Evolutionary conservation across 2,329 filamentous ascomycete species (phyloP).

Genomic region (Zasmidium citrigriseum): DNA sequence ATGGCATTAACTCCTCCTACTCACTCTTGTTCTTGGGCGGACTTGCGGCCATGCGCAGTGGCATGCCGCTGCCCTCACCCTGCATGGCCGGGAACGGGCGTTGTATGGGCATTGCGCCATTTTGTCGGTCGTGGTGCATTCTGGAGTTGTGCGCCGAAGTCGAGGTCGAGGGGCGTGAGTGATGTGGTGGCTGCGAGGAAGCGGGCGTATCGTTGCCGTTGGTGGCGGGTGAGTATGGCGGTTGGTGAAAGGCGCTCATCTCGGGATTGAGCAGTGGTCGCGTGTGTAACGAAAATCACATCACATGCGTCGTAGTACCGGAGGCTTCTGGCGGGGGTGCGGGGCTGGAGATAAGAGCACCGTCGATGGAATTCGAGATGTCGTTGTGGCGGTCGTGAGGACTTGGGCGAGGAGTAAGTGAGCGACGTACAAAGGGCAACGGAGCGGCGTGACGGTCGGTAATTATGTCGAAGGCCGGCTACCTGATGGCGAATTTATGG

Average conservation of each 20-base stretch:
- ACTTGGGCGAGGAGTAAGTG: background rate
- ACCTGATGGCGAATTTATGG: background rate
- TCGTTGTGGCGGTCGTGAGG: background rate
- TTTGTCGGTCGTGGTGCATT: conserved; percentile 26
- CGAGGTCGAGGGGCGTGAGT: conserved; percentile 19
- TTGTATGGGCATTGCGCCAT: conserved; percentile 32
- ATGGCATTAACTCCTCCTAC: conserved; percentile 10
- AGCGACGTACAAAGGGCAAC: background rate
- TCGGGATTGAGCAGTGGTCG: conserved; percentile 12
- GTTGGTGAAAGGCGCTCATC: conserved; percentile 17
- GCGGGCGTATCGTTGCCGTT: conserved; percentile 9
- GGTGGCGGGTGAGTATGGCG: conserved; percentile 10
- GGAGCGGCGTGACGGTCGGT: background rate
- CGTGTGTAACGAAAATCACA: conserved; percentile 12
- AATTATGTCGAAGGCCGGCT: background rate
- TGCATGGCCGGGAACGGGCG: conserved; percentile 21
- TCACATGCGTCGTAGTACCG: conserved; percentile 8
- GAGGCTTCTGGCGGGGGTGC: conserved; percentile 3
- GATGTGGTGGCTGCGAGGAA: conserved; percentile 7
- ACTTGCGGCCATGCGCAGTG: conserved; percentile 43
- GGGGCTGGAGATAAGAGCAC: conserved; percentile 1
- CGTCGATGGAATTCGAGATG: background rate
- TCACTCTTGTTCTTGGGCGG: conserved; percentile 54
- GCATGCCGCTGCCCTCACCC: conserved; percentile 20
- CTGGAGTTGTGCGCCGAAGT: conserved; percentile 18